Evolutionary conservation across 345 rosid species (phyloP).

Genomic region (Microthlaspi erraticum): DNA sequence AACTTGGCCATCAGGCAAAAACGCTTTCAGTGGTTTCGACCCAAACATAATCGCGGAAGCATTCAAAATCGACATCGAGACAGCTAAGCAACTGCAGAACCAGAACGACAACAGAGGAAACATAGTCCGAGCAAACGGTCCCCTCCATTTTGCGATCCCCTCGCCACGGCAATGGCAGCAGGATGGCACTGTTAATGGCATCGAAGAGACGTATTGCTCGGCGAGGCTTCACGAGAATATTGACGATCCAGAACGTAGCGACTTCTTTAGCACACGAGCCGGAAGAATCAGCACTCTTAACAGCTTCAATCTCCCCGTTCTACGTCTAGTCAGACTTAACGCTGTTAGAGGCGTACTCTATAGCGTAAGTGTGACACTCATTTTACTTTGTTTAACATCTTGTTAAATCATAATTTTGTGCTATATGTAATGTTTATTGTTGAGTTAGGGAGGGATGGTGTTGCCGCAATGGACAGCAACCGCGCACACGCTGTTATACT

Average conservation of each 20-base stretch:
- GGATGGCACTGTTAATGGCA: constrained; percentile 47
- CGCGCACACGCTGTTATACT: constrained; percentile 69
- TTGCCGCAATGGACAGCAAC: constrained; percentile 71
- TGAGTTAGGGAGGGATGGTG: constrained; percentile 60
- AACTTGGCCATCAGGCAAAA: constrained; percentile 51
- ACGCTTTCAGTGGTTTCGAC: constrained; percentile 56
- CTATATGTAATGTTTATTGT: constrained; percentile 1
- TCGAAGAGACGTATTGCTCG: constrained; percentile 68
- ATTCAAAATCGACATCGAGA: constrained; percentile 50
- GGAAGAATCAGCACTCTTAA: constrained; percentile 66
- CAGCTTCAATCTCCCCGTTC: constrained; percentile 62
- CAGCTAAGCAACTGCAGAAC: constrained; percentile 54
- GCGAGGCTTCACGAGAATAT: constrained; percentile 53
- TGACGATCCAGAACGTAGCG: constrained; percentile 57
- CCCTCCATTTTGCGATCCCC: constrained; percentile 48
- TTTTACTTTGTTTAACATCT: too few species aligned
- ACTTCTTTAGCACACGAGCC: constrained; percentile 62
- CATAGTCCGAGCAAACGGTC: constrained; percentile 52
- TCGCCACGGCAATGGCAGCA: constrained; percentile 24
- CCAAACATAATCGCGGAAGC: constrained; percentile 49
- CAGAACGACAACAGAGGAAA: constrained; percentile 58
- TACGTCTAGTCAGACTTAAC: constrained; percentile 55
- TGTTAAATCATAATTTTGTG: neutral
- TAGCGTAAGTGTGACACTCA: constrained; percentile 32
- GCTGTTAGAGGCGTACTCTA: constrained; percentile 58